A percentile compares a stretch with the other conserved stretches of the same genome.
phyloP scores from a whole-genome alignment of 179 eudicot species.

The Patellifolia procumbens region DNA sequence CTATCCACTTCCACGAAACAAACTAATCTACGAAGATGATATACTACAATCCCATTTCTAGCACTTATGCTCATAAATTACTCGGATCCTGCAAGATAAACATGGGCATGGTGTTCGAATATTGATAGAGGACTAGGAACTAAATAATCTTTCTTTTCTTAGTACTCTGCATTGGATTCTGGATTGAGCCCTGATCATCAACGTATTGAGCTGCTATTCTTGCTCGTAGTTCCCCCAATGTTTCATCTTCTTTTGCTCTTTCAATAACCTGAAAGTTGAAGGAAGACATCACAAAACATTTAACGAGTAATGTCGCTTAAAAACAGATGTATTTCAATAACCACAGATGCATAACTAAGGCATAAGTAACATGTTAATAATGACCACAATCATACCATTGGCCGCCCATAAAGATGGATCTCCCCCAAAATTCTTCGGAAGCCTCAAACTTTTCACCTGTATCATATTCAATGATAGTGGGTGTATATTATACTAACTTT shows the following conservation, averaged over 20 bases:
- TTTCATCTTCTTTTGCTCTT: background rate
- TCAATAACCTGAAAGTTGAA: slow-evolving; percentile 3
- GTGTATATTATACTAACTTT: slow-evolving; percentile 5
- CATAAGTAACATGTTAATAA: background rate
- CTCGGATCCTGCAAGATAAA: too few relatives aligned
- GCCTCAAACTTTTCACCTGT: slow-evolving; percentile 17
- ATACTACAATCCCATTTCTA: background rate
- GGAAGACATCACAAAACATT: background rate
- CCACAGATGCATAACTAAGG: background rate
- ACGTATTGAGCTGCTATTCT: slow-evolving; percentile 3
- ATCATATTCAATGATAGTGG: background rate
- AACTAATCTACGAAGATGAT: background rate
- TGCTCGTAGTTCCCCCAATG: slow-evolving; percentile 8
- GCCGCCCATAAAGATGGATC: slow-evolving; percentile 8
- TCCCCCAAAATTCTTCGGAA: background rate
- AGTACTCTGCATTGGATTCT: background rate
- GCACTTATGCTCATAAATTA: too few relatives aligned
- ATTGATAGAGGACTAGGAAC: background rate
- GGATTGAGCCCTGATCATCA: background rate
- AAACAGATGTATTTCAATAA: background rate
- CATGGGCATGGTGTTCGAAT: too few relatives aligned
- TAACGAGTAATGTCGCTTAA: background rate
- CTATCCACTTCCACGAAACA: background rate
- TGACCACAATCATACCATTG: background rate
- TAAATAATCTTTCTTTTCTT: background rate